Evolutionary conservation across 2,329 filamentous ascomycete species (phyloP).

Genomic region (Aspergillus aculeatinus): DNA sequence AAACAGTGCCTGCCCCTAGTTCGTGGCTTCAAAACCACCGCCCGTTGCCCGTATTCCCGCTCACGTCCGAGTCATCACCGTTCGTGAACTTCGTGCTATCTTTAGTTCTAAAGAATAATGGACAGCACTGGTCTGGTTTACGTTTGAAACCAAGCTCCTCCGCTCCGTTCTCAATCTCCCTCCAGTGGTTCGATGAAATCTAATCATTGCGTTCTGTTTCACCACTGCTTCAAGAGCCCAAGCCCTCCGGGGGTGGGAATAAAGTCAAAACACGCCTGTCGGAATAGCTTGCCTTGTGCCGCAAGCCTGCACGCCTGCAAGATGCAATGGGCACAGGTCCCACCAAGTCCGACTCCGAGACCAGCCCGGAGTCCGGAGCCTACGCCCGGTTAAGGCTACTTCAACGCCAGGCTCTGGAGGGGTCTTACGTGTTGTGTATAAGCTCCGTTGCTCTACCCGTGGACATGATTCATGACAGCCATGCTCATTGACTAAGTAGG

Average conservation of each 20-base stretch:
- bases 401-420: slow-evolving; percentile 1
- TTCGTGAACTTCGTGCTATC: background rate
- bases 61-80: no score
- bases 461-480: background rate
- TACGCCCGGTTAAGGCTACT: slow-evolving; percentile 8
- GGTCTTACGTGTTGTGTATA: slow-evolving; percentile 10
- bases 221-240: slow-evolving; percentile 22
- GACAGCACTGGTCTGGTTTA: background rate
- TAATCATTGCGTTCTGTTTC: slow-evolving; percentile 17
- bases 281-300: background rate
- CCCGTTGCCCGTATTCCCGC: background rate
- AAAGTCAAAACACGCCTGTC: slow-evolving; percentile 4
- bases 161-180: slow-evolving; percentile 12
- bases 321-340: slow-evolving; percentile 6
- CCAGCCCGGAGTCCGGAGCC: slow-evolving; percentile 4
- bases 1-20: background rate
- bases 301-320: slow-evolving; percentile 3
- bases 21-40: background rate
- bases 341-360: background rate
- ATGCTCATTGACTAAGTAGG: slow-evolving; percentile 4
- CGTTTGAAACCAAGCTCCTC: slow-evolving; percentile 8
- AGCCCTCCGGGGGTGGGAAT: slow-evolving; percentile 15
- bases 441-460: background rate
- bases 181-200: slow-evolving; percentile 9
- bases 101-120: background rate